Evolutionary conservation across 2,329 filamentous ascomycete genomes (phyloP).

Genomic region (Domatiomyces globalis): DNA sequence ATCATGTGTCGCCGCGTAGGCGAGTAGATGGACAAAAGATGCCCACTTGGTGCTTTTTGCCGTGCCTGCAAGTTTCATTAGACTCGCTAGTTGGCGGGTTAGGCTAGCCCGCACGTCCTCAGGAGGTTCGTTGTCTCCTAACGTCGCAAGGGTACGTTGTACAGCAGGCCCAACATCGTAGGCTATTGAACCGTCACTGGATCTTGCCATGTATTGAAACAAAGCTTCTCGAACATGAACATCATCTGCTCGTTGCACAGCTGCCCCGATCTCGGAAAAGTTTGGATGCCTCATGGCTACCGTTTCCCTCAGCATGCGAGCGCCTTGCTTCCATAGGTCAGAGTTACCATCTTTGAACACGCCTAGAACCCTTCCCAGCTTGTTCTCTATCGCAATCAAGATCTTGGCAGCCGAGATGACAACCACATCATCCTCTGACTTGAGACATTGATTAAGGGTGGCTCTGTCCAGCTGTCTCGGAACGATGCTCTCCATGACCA

Average conservation of each 20-base stretch:
- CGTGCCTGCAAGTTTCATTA: slow-evolving; percentile 64
- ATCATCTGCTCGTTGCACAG: slow-evolving; percentile 59
- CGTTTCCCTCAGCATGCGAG: slow-evolving; percentile 52
- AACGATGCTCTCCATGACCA: slow-evolving; percentile 73
- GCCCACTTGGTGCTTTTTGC: slow-evolving; percentile 82
- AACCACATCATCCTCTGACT: slow-evolving; percentile 62
- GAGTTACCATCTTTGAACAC: slow-evolving; percentile 42
- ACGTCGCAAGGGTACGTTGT: slow-evolving; percentile 49
- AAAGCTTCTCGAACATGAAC: slow-evolving; percentile 62
- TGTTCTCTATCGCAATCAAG: slow-evolving; percentile 63
- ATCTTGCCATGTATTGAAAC: slow-evolving; percentile 54
- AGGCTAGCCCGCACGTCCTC: slow-evolving; percentile 42
- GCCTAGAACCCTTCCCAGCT: slow-evolving; percentile 51
- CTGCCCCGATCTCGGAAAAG: slow-evolving; percentile 64
- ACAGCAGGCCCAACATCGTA: slow-evolving; percentile 77
- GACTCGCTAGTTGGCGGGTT: slow-evolving; percentile 63
- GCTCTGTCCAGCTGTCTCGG: slow-evolving; percentile 71
- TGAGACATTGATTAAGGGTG: slow-evolving; percentile 63
- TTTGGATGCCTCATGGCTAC: slow-evolving; percentile 67
- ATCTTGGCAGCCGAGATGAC: slow-evolving; percentile 74
- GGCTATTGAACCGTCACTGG: neutral
- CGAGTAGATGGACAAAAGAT: neutral
- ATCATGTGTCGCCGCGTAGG: slow-evolving; percentile 9
- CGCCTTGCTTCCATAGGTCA: slow-evolving; percentile 55
- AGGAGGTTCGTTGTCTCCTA: slow-evolving; percentile 36